Base-by-base conservation (phyloP, 2,329 filamentous ascomycete species). In the Plenodomus tracheiphilus region DNA sequence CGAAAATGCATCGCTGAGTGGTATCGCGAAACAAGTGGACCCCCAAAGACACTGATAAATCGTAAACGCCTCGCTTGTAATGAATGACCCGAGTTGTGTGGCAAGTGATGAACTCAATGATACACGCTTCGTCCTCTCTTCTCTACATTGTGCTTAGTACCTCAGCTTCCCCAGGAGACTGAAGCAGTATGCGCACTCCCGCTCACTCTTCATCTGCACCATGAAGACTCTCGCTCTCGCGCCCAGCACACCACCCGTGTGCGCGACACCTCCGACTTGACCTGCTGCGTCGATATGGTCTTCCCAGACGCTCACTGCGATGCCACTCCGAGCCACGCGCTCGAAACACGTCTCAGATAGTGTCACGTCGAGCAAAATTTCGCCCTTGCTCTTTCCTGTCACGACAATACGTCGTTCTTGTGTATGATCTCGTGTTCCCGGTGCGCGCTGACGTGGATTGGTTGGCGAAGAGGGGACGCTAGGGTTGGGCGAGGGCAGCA, bases 261-360 rank as follows among this genome's bases (percentile, higher is more conserved):
- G 75, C 22, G 77, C 76, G 0, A 82, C 78, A 54, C 86, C 82
- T 41, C 85, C 85, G 59, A 87, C 76, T 56, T 90, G 85, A 0
- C 74, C 75, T 36, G 71, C 65, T 7, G 69, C 64, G 15, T 72
- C 73, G 2, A 71, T 58, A n/a, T 68, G 63, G 55, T 79, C 77
- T 69, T 94, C 88, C 85, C 91, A 94, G 30, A 97, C 87, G 57
- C 88, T 92, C 47, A 96, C 85, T 1, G 94, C 89, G 62, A 97
- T 93, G 39, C 92, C 92, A 28, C 89, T 88, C 58, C 88, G 84
- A 4, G 90, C 92, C 51, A 96, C 84, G 16, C 89, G 79, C 58
- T 92, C 88, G 73, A 96, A 95, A 65, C 89, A 92, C 47, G 85
- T 88, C 67, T 91, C 91, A 10, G 88, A 88, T 1, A 97, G 78